phyloP scores from a whole-genome alignment of 108 stramenopile genomes.

The Tribonema minus region DNA sequence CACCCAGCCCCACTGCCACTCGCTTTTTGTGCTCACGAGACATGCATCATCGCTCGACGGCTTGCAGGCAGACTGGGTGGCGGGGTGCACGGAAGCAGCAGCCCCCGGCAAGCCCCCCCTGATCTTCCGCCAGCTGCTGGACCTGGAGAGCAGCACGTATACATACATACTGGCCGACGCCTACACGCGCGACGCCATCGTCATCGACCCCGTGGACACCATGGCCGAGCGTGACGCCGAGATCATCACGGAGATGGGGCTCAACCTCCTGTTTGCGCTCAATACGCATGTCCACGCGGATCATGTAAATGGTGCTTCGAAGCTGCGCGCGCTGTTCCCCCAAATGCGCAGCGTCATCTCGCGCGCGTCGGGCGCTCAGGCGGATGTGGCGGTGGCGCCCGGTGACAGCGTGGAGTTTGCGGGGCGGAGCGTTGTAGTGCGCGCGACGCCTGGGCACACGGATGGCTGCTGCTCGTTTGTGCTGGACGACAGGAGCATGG shows the following conservation, averaged over 20 bases:
- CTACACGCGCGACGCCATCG: slow-evolving; percentile 61
- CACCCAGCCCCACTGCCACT: too few species aligned
- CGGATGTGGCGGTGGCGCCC: slow-evolving; percentile 62
- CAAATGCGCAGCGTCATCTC: slow-evolving; percentile 72
- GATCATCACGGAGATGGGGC: slow-evolving; percentile 61
- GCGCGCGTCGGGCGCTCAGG: slow-evolving; percentile 61
- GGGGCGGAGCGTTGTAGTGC: slow-evolving; percentile 54
- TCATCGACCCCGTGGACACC: slow-evolving; percentile 85
- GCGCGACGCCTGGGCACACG: slow-evolving; percentile 83
- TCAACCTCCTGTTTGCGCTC: slow-evolving; percentile 68
- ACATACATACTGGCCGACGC: slow-evolving; percentile 77
- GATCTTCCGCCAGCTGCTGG: too few species aligned
- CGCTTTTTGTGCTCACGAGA: too few species aligned
- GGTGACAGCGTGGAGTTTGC: slow-evolving; percentile 73
- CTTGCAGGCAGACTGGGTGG: too few species aligned
- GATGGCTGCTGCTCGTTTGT: slow-evolving; percentile 73
- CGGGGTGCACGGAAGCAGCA: too few species aligned
- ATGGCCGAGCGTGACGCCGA: slow-evolving; percentile 90
- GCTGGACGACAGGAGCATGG: slow-evolving; percentile 69
- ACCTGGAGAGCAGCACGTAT: slow-evolving; percentile 75
- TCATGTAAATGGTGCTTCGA: slow-evolving; percentile 75
- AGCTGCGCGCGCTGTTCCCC: slow-evolving; percentile 56
- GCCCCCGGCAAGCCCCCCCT: too few species aligned
- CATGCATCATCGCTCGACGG: too few species aligned
- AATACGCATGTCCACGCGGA: slow-evolving; percentile 83